Conservation (phyloP, 495 filamentous ascomycete species). For the Xanthoparmelia taractica region DNA sequence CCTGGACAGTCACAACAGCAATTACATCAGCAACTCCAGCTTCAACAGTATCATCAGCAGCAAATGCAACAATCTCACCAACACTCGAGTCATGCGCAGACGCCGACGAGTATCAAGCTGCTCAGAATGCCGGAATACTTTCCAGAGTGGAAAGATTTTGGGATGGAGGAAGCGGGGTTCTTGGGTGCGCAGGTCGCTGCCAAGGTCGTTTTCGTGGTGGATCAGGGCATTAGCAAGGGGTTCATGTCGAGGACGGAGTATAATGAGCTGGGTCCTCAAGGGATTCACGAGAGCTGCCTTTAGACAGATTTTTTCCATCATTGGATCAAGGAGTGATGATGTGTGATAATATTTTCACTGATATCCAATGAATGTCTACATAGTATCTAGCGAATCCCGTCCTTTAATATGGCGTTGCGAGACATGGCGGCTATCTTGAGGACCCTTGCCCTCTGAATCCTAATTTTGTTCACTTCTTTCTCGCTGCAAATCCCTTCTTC, state of each 20-base stretch:
- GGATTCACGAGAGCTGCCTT: slow-evolving; percentile 50
- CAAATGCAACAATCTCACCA: slow-evolving; percentile 36
- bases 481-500: no score
- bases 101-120: slow-evolving; percentile 75
- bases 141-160: slow-evolving; percentile 84
- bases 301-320: neutral
- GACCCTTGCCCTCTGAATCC: no score
- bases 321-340: neutral
- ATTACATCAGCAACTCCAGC: slow-evolving; percentile 25
- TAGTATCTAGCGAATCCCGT: no score
- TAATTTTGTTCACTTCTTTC: no score
- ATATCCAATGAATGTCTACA: neutral
- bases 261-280: slow-evolving; percentile 67
- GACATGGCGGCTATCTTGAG: no score
- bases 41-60: slow-evolving; percentile 42
- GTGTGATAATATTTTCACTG: neutral
- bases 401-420: no score
- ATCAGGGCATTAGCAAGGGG: slow-evolving; percentile 61
- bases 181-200: slow-evolving; percentile 72
- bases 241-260: slow-evolving; percentile 69
- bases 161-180: slow-evolving; percentile 68
- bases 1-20: slow-evolving; percentile 25
- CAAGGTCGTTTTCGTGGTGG: slow-evolving; percentile 64
- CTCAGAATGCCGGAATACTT: slow-evolving; percentile 79
- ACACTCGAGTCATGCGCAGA: slow-evolving; percentile 77